Conservation (phyloP, 768 basidiomycete genomes). For the Mycena sanguinolenta region DNA sequence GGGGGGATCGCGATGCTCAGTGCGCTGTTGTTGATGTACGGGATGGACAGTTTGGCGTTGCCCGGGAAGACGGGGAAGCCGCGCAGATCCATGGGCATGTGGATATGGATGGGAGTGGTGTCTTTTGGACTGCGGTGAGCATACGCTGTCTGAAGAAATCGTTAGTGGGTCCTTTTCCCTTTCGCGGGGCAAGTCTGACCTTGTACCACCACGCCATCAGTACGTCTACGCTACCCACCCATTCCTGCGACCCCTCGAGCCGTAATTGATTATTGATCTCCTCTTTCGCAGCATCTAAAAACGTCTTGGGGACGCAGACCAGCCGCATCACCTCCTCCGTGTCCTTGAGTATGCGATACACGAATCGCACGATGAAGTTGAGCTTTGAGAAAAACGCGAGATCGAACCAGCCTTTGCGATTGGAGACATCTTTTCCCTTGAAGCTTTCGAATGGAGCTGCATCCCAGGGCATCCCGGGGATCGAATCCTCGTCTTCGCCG, state of each 20-base stretch:
- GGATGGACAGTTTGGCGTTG: neutral
- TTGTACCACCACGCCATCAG: neutral
- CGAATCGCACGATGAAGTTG: neutral
- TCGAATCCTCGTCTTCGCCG: neutral
- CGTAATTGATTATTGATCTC: neutral
- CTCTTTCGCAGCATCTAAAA: neutral
- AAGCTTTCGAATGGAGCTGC: neutral
- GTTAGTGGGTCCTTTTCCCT: neutral
- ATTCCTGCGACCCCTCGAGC: neutral
- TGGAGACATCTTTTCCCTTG: neutral
- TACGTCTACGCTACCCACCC: neutral
- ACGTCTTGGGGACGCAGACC: neutral
- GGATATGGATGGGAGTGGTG: neutral
- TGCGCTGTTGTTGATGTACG: neutral
- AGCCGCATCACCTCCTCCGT: neutral
- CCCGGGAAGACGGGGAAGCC: neutral
- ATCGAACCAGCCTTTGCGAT: neutral
- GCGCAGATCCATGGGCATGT: neutral
- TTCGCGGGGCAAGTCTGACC: neutral
- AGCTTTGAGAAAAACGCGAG: neutral
- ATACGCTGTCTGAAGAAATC: neutral
- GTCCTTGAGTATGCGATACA: neutral
- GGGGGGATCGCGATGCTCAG: neutral
- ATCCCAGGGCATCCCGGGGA: neutral
- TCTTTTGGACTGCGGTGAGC: neutral